Evolutionary conservation across 345 rosid genomes (phyloP).

Genomic region (Firmiana major): DNA sequence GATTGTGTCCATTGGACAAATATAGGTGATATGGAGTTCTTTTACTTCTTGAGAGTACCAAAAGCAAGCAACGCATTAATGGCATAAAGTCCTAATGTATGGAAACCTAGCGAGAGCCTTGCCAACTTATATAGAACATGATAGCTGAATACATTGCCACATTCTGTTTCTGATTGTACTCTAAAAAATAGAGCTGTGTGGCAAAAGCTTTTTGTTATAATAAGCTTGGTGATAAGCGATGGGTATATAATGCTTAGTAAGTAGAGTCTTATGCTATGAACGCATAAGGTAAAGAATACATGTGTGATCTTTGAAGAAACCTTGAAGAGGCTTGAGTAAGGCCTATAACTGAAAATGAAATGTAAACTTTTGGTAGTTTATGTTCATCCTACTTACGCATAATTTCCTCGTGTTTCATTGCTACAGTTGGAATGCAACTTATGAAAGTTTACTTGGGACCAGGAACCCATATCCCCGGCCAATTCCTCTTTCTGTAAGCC

Average conservation of each 20-base stretch:
- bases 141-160: background rate
- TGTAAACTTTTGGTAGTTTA: background rate
- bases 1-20: background rate
- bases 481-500: slow-evolving; percentile 59
- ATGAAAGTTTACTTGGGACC: slow-evolving; percentile 50
- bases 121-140: background rate
- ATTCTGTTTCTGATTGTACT: background rate
- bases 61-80: background rate
- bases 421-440: slow-evolving; percentile 50
- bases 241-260: background rate
- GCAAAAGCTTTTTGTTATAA: background rate
- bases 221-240: background rate
- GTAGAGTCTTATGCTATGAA: background rate
- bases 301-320: background rate
- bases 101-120: background rate
- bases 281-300: background rate
- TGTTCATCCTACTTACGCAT: background rate
- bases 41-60: background rate
- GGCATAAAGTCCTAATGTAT: background rate
- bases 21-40: background rate
- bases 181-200: background rate
- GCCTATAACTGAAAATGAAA: background rate
- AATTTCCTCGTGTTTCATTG: background rate
- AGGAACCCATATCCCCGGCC: slow-evolving; percentile 43
- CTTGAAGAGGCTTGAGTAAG: background rate